These are phyloP conservation scores for Clohesyomyces aquaticus DNA, from an alignment of 495 filamentous ascomycete species.

Conservation along the genomic window DNA sequence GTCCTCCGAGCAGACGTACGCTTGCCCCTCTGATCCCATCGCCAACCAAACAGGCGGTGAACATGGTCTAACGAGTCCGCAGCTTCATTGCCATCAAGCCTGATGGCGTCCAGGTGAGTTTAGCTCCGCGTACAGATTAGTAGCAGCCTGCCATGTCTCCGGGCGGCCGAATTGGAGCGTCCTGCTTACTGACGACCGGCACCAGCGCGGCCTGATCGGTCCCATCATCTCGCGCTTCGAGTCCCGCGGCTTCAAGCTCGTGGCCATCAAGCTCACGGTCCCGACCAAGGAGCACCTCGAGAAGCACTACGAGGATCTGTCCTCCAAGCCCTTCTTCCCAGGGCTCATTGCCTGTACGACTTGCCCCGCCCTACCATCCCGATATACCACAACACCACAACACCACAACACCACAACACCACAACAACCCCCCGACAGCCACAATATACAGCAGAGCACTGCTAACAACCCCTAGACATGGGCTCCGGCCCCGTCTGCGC, in stretches of 20 bases:
- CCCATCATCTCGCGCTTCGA: slow-evolving; percentile 98
- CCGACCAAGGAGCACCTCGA: slow-evolving; percentile 92
- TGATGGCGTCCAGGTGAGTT: slow-evolving; percentile 91
- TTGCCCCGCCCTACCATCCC: slow-evolving; percentile 3
- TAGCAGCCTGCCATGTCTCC: too few relatives aligned
- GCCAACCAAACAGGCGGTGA: slow-evolving; percentile 11
- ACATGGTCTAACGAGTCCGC: slow-evolving; percentile 26
- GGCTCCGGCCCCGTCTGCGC: slow-evolving; percentile 92
- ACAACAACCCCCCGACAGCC: too few relatives aligned
- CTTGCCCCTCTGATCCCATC: background rate
- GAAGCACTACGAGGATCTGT: slow-evolving; percentile 94
- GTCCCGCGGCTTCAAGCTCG: slow-evolving; percentile 96
- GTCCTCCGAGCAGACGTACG: slow-evolving; percentile 94
- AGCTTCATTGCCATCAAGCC: slow-evolving; percentile 99
- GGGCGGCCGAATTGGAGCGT: background rate
- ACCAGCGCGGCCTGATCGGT: slow-evolving; percentile 90
- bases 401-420: background rate
- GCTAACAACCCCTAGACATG: slow-evolving; percentile 70
- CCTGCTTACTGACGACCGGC: slow-evolving; percentile 33
- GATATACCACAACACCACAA: background rate
- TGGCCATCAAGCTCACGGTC: slow-evolving; percentile 88
- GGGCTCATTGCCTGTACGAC: slow-evolving; percentile 80
- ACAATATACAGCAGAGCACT: too few relatives aligned
- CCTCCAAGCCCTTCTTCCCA: slow-evolving; percentile 93
- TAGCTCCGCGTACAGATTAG: too few relatives aligned